Evolutionary conservation across 2,329 filamentous ascomycete species (phyloP).

Genomic region (Hypoxylon sp.): DNA sequence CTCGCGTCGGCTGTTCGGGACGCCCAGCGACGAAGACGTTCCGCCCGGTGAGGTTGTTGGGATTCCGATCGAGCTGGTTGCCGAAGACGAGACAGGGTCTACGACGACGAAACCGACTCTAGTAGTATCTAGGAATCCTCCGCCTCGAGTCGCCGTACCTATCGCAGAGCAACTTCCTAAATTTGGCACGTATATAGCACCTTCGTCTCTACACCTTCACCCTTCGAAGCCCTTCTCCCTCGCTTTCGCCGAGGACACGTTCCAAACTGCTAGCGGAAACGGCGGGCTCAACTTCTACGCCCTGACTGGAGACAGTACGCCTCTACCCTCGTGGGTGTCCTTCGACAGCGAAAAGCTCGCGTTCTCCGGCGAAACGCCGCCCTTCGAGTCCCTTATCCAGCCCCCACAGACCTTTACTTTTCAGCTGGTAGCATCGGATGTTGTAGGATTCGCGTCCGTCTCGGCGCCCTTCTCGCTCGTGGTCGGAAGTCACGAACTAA

Average conservation of each 20-base stretch:
- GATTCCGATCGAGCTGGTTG: conserved; percentile 70
- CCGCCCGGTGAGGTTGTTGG: conserved; percentile 62
- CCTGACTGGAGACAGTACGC: conserved; percentile 77
- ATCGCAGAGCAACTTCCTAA: conserved; percentile 64
- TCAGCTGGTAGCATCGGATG: conserved; percentile 78
- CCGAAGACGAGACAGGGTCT: conserved; percentile 71
- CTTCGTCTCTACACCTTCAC: conserved; percentile 64
- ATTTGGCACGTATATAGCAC: conserved; percentile 67
- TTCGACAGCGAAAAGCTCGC: conserved; percentile 71
- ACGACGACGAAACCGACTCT: conserved; percentile 72
- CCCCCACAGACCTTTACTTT: conserved; percentile 77
- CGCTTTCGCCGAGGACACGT: conserved; percentile 65
- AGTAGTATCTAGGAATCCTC: conserved; percentile 68
- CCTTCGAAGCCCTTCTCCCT: conserved; percentile 63
- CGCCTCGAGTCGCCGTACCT: conserved; percentile 63
- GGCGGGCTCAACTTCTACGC: conserved; percentile 75
- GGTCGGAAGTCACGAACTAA: conserved; percentile 74
- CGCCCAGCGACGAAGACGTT: conserved; percentile 64
- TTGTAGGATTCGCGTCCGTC: conserved; percentile 76
- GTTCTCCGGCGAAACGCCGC: conserved; percentile 76
- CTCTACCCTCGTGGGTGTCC: conserved; percentile 83
- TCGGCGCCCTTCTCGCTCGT: conserved; percentile 73
- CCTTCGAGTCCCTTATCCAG: conserved; percentile 67
- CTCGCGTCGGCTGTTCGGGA: conserved; percentile 74
- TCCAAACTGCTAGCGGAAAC: conserved; percentile 57